Evolutionary conservation across 768 basidiomycete genomes (phyloP), one percentile per base, ranked within the genome.

Genomic region (Trametes sanguinea): DNA sequence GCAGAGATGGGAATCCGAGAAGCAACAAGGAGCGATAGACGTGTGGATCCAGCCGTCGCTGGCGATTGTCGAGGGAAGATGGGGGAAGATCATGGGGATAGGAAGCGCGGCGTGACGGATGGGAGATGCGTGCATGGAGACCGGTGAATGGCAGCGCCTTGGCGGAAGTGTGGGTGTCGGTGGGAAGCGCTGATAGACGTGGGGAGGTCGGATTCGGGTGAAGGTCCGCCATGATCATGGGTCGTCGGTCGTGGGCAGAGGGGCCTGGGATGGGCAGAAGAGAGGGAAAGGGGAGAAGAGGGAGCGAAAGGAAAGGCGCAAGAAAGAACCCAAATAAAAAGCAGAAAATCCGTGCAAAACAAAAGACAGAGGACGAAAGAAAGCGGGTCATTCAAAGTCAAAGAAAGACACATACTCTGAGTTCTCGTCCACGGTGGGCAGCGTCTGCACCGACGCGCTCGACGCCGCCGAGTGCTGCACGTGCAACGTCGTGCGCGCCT

Each of bases 361-460:
- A 22, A 22, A 22, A 22, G 1, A 22, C n/a, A 55, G 4, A 50
- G 33, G 46, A 58, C 16, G 57, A 13, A 37, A 56, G 37, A 37
- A 11, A 48, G 37, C 42, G 37, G 10, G n/a, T 44, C 47, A 67
- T 17, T 50, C 60, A 37, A 70, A 58, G 43, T 71, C 70, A 58
- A 71, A 57, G 55, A 71, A 71, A 53, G 70, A 71, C 39, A 69
- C 70, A 55, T 68, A 69, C 68, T 67, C 68, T 39, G 48, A 53
- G 44, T 68, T 64, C 56, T 71, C 70, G 33, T 67, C 58, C 27
- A 66, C 59, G 0, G 65, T 63, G 29, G 62, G 61, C 16, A 71
- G 64, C 52, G 70, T 69, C 45, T 60, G 65, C 45, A 65, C 51
- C 7, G 68, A 65, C 22, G 11, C 51, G 54, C n/a, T 57, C 22